phyloP scores from a whole-genome alignment of 345 rosid genomes.

The Geranium rotundifolium region DNA sequence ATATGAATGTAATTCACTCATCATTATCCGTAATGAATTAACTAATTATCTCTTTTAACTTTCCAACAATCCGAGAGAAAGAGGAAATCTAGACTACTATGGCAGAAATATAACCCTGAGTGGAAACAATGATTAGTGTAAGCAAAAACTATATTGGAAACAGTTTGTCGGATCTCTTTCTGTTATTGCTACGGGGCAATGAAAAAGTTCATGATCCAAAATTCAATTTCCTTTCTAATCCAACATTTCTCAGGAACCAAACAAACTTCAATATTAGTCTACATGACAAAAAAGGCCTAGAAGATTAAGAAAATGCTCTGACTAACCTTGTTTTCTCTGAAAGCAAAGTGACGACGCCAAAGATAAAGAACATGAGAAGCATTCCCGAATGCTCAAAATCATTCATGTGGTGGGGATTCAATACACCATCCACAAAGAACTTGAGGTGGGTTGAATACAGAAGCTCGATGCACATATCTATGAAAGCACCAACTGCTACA shows the following conservation, averaged over 20 bases:
- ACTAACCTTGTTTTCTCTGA: conserved; percentile 73
- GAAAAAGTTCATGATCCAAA: too few species aligned
- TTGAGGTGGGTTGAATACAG: conserved; percentile 87
- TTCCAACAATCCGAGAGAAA: too few species aligned
- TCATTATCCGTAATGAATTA: too few species aligned
- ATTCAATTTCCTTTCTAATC: not conserved
- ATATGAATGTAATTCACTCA: too few species aligned
- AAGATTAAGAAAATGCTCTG: not conserved
- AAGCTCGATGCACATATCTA: conserved; percentile 82
- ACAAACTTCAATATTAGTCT: not conserved
- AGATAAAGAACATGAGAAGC: conserved; percentile 91
- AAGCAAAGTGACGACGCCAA: conserved; percentile 52
- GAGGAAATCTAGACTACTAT: too few species aligned
- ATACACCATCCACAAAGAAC: conserved; percentile 57
- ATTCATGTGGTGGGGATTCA: conserved; percentile 85
- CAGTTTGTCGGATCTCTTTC: too few species aligned
- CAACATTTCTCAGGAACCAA: not conserved
- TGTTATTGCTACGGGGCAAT: too few species aligned
- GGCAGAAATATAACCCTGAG: too few species aligned
- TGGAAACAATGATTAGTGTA: too few species aligned
- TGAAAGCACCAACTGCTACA: conserved; percentile 57
- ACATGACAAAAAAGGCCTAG: not conserved
- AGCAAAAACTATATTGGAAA: too few species aligned
- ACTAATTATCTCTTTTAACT: too few species aligned
- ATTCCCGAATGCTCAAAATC: conserved; percentile 94